Evolutionary conservation across 257 asterid genomes (phyloP), one percentile per base, ranked within the genome.

Genomic region (Cinchona pubescens): DNA sequence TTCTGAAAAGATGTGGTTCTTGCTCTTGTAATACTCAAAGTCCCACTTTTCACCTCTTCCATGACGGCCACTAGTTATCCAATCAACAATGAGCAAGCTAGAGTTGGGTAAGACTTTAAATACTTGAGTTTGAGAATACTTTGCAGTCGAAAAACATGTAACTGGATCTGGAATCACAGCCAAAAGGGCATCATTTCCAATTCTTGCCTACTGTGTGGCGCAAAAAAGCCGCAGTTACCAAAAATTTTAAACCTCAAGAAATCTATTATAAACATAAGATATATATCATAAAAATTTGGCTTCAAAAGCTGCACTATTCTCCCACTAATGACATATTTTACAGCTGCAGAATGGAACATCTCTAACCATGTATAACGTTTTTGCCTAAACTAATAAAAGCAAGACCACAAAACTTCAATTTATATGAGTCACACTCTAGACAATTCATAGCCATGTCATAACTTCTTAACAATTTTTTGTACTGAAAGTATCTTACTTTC

Each of bases 41-140:
- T 82, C 95, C 99, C 98, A 95, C 80, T 85, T 92, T 56, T 95
- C 99, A 66, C 99, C 98, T 38, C 88, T 86, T 79, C 91, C 92
- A 79, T 87, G 93, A 34, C 98, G 98, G 53, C 99, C 99, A 62
- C 99, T 92, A 11, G 97, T 95, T 79, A 92, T 87, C 99, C 99
- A 95, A 81, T 95, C 99, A 58, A 95, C 97, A 32, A 92, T 65
- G 42, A 95, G 89, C 91, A 95, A 84, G 85, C 84, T 92, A 9
- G 99, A 95, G 40, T 84, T 85, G 16, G 89, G 74, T 43, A 32
- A 74, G 68, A 92, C 83, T 65, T 70, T 88, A 85, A 92, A 95
- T 46, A 76, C 89, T 78, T 95, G 99, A 72, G 70, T 87, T 63
- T 95, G 99, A 75, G 90, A 87, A 78, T 92, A 92, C 79, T 71